Evolutionary conservation across 2,329 filamentous ascomycete genomes (phyloP), one percentile per base, ranked within the genome.

Genomic region (Pseudogymnoascus sp.): DNA sequence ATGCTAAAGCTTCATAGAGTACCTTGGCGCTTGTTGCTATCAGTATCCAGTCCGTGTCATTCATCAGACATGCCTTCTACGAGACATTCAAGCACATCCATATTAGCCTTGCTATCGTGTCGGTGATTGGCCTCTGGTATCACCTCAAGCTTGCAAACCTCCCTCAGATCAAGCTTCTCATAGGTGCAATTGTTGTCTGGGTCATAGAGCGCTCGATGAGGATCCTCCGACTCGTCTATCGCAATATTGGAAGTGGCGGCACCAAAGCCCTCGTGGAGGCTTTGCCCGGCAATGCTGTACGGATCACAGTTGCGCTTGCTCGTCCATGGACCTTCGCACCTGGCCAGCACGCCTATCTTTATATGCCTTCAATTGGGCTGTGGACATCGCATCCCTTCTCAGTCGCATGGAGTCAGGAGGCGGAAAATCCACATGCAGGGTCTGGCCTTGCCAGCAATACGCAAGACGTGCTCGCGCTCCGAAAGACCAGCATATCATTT

Each of bases 21-120:
- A 82, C 80, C 5, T 73, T 77, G 62, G 81, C 83, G 0, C 82
- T 90, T 61, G 72, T 84, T 12, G 78, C 78, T 63, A 80, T 92
- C 58, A 72, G 82, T 39, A 74, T 91, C 60, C 86, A 90, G 66
- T 87, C 88, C 0, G 80, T 82, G 41, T 89, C 86, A 55, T 79
- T 85, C 57, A 73, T 90, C 26, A 81, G 88, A 60, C 88, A 92
- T 69, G 88, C 88, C 13, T 90, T 87, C 69, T 92, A 92, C 71
- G 88, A 92, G 72, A 81, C 79, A 2, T 92, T 92, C 78, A 83
- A 91, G 71, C 75, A 88, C 60, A 69, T 88, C 33, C 88, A 92
- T 73, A 88, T 90, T 61, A 67, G 77, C 3, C 77, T 83, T 23
- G 87, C 84, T 33, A 77, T 81, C 18, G 69, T 82, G 12, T 75